Conservation (phyloP, 495 filamentous ascomycete genomes). For the Penicillium ochrochloron region DNA sequence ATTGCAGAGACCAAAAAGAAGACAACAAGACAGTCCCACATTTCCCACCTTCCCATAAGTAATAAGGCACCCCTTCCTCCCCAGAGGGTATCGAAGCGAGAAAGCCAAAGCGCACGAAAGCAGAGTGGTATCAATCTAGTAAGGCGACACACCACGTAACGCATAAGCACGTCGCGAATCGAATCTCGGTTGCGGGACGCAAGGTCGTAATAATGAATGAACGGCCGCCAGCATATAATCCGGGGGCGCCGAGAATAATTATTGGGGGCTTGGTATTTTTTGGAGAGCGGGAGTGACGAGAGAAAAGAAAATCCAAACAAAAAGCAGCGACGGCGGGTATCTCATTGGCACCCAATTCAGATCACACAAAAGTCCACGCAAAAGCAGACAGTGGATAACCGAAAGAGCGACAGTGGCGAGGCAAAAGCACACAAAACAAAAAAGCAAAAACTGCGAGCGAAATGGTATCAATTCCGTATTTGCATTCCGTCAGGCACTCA, state of each 20-base stretch:
- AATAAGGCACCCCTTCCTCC: constrained; percentile 36
- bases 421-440: constrained; percentile 28
- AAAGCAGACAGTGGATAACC: background rate
- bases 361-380: constrained; percentile 11
- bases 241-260: constrained; percentile 21
- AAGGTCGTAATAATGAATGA: constrained; percentile 47
- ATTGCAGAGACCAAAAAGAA: constrained; percentile 15
- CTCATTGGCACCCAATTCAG: constrained; percentile 33
- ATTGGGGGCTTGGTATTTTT: constrained; percentile 27
- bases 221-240: constrained; percentile 26
- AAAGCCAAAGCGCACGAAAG: constrained; percentile 35
- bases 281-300: background rate
- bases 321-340: constrained; percentile 45
- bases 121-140: constrained; percentile 60
- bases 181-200: constrained; percentile 40
- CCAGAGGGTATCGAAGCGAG: constrained; percentile 46
- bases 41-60: constrained; percentile 10
- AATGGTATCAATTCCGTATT: constrained; percentile 33
- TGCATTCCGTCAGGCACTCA: constrained; percentile 25
- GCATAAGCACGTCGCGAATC: constrained; percentile 41
- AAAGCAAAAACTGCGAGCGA: constrained; percentile 18
- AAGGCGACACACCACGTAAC: constrained; percentile 47
- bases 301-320: constrained; percentile 23
- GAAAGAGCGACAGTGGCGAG: constrained; percentile 34
- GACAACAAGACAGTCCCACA: constrained; percentile 15